Conservation (phyloP, 148 eudicot genomes). For the Camellia lanceoleosa region DNA sequence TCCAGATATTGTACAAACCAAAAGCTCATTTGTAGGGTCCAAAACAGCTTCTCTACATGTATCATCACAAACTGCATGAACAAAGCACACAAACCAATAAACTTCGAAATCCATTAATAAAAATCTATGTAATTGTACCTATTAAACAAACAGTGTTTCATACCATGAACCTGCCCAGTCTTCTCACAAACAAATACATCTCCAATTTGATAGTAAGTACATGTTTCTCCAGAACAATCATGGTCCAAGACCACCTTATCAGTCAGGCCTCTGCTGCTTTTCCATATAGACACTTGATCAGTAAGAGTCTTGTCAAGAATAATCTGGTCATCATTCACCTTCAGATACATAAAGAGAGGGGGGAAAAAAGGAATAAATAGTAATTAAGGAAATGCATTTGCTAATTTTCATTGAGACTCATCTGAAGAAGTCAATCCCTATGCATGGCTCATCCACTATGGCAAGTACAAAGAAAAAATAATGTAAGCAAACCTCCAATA, state of each 20-base stretch:
- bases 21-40: constrained; percentile 70
- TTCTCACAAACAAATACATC: constrained; percentile 92
- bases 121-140: neutral
- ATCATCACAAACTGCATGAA: constrained; percentile 88
- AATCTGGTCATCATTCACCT: constrained; percentile 62
- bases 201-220: constrained; percentile 85
- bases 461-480: neutral
- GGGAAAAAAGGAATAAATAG: neutral
- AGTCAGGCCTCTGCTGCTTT: constrained; percentile 71
- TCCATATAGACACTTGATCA: constrained; percentile 95
- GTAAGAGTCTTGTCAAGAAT: constrained; percentile 80
- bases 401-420: neutral
- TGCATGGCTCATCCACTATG: neutral
- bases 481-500: too few relatives aligned
- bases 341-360: constrained; percentile 6
- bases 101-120: neutral
- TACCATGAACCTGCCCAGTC: constrained; percentile 97
- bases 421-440: neutral
- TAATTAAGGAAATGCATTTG: neutral
- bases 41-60: constrained; percentile 72
- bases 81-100: constrained; percentile 10
- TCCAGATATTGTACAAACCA: constrained; percentile 91
- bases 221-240: constrained; percentile 81
- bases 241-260: constrained; percentile 72
- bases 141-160: constrained; percentile 7